Evolutionary conservation across 169 alveolate species (phyloP).

Genomic region (Plasmodium reichenowi): DNA sequence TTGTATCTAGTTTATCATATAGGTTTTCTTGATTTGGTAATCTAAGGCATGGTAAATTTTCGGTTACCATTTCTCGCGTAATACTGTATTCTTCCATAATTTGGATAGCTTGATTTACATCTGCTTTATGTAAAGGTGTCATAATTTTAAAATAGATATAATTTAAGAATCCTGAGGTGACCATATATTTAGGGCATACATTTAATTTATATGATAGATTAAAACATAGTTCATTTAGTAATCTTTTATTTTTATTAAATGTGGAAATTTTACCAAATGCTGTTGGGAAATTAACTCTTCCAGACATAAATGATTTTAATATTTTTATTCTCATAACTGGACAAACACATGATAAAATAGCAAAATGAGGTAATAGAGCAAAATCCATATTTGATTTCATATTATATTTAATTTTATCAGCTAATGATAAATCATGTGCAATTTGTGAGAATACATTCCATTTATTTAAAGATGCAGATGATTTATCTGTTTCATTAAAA

Average conservation of each 20-base stretch:
- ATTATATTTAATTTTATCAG: conserved; percentile 88
- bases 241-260: conserved; percentile 91
- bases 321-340: conserved; percentile 84
- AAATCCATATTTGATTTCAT: conserved; percentile 90
- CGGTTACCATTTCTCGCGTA: conserved; percentile 82
- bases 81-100: conserved; percentile 78
- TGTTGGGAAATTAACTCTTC: conserved; percentile 93
- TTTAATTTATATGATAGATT: conserved; percentile 61
- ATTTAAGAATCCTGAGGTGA: conserved; percentile 59
- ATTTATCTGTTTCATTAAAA: conserved; percentile 74
- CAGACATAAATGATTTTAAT: conserved; percentile 79
- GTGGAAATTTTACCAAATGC: conserved; percentile 94
- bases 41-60: conserved; percentile 77
- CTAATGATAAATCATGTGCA: conserved; percentile 83
- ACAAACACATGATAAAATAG: conserved; percentile 87
- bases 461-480: conserved; percentile 77
- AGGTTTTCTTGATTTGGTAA: conserved; percentile 83
- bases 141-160: conserved; percentile 77
- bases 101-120: conserved; percentile 77
- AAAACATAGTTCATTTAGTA: conserved; percentile 84
- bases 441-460: conserved; percentile 78
- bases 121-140: conserved; percentile 63
- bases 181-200: conserved; percentile 62
- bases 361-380: conserved; percentile 90
- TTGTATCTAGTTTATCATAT: conserved; percentile 81